phyloP scores from a whole-genome alignment of 768 basidiomycete species.

The Trametes elegans region DNA sequence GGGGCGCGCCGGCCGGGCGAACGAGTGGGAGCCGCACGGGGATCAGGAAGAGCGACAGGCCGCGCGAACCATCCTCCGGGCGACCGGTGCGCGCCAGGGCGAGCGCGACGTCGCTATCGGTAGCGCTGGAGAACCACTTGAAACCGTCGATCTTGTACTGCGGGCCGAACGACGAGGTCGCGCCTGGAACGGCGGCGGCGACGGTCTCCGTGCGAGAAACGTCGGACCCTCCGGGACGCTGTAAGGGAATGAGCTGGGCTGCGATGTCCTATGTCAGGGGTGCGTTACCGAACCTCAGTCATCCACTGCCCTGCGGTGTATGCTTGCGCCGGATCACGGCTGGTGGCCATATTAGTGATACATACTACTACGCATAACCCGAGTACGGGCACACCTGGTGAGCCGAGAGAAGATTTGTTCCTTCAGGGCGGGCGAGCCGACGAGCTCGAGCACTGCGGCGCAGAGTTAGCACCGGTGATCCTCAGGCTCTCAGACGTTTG shows the following conservation, averaged over 20 bases:
- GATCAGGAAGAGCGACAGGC: constrained; percentile 72
- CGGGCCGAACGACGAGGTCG: constrained; percentile 41
- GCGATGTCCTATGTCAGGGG: background rate
- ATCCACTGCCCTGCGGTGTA: constrained; percentile 84
- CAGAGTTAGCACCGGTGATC: background rate
- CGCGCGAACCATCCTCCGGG: constrained; percentile 52
- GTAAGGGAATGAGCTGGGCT: background rate
- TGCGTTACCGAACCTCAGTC: constrained; percentile 54
- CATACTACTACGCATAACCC: too few relatives aligned
- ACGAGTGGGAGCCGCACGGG: constrained; percentile 57
- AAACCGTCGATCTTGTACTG: constrained; percentile 63
- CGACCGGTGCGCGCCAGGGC: constrained; percentile 73
- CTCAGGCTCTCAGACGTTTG: background rate
- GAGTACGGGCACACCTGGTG: constrained; percentile 57
- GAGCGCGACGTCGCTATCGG: constrained; percentile 69
- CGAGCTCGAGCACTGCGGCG: constrained; percentile 55
- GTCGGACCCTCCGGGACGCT: constrained; percentile 75
- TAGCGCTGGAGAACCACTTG: constrained; percentile 86
- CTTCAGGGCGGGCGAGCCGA: constrained; percentile 60
- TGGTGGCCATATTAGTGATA: too few relatives aligned
- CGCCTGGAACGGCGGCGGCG: constrained; percentile 40
- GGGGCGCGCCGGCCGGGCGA: constrained; percentile 38
- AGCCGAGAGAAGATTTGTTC: constrained; percentile 55
- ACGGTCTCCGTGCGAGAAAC: constrained; percentile 71
- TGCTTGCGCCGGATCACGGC: constrained; percentile 58